A percentile compares a stretch with the other conserved stretches of the same genome.
Evolutionary conservation across 78 protist species (phyloP).

Genomic region (Polysphondylium violaceum): DNA sequence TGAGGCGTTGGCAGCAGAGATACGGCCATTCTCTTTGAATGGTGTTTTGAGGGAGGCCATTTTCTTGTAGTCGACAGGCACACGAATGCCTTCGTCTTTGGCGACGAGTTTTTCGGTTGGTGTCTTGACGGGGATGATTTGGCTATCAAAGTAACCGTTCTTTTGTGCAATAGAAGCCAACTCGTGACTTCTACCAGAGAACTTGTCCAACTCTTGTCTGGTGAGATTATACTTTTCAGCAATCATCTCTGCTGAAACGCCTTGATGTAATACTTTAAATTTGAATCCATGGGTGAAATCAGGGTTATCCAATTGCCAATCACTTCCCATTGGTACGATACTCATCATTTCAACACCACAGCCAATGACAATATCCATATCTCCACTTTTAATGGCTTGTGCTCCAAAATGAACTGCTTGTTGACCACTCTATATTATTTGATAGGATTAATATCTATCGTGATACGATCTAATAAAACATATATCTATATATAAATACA

Average conservation of each 20-base stretch:
- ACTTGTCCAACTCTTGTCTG: constrained; percentile 85
- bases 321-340: constrained; percentile 84
- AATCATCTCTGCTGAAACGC: constrained; percentile 87
- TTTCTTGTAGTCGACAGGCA: constrained; percentile 80
- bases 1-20: constrained; percentile 98
- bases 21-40: constrained; percentile 83
- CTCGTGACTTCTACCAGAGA: constrained; percentile 78
- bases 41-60: constrained; percentile 84
- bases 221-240: constrained; percentile 85
- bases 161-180: constrained; percentile 49
- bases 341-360: constrained; percentile 92
- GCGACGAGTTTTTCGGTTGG: constrained; percentile 24
- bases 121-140: constrained; percentile 83
- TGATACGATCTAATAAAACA: too few relatives aligned
- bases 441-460: neutral
- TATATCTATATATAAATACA: neutral
- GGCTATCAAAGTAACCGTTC: constrained; percentile 78
- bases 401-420: constrained; percentile 90
- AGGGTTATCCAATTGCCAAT: constrained; percentile 68
- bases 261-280: constrained; percentile 71
- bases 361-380: constrained; percentile 84
- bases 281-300: constrained; percentile 48
- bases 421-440: constrained; percentile 49
- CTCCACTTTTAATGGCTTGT: constrained; percentile 84
- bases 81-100: constrained; percentile 88